phyloP scores from a whole-genome alignment of 495 filamentous ascomycete genomes.

The Aspergillus cristatus region DNA sequence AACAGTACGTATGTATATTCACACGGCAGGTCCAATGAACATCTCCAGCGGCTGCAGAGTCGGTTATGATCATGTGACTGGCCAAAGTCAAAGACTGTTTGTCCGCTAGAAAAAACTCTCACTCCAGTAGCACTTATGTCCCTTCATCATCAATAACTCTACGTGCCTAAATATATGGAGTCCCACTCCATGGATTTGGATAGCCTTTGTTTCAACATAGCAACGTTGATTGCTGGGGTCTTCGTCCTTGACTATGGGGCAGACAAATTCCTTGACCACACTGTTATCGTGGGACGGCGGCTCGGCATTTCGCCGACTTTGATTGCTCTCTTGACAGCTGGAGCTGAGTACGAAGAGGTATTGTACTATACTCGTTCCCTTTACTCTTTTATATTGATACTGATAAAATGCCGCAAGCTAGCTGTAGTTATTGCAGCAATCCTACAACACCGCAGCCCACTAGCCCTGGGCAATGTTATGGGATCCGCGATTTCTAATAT shows the following conservation, averaged over 20 bases:
- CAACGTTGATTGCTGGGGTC: slow-evolving; percentile 9
- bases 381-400: not conserved
- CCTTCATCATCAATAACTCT: too few species aligned
- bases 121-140: too few species aligned
- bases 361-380: not conserved
- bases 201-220: slow-evolving; percentile 8
- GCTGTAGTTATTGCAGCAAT: slow-evolving; percentile 43
- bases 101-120: too few species aligned
- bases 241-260: slow-evolving; percentile 14
- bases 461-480: slow-evolving; percentile 48
- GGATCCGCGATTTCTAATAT: slow-evolving; percentile 49
- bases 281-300: slow-evolving; percentile 37
- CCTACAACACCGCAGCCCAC: slow-evolving; percentile 30
- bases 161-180: too few species aligned
- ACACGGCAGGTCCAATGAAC: too few species aligned
- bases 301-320: slow-evolving; percentile 39
- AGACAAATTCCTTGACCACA: slow-evolving; percentile 41
- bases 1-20: too few species aligned
- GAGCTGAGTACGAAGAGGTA: slow-evolving; percentile 51
- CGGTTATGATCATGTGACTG: too few species aligned
- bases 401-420: slow-evolving; percentile 25
- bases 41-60: too few species aligned
- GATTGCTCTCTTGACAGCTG: slow-evolving; percentile 43
- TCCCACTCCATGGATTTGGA: slow-evolving; percentile 5
- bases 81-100: too few species aligned